Conservation (phyloP, 2,329 filamentous ascomycete species). For the Colletotrichum somersetense region DNA sequence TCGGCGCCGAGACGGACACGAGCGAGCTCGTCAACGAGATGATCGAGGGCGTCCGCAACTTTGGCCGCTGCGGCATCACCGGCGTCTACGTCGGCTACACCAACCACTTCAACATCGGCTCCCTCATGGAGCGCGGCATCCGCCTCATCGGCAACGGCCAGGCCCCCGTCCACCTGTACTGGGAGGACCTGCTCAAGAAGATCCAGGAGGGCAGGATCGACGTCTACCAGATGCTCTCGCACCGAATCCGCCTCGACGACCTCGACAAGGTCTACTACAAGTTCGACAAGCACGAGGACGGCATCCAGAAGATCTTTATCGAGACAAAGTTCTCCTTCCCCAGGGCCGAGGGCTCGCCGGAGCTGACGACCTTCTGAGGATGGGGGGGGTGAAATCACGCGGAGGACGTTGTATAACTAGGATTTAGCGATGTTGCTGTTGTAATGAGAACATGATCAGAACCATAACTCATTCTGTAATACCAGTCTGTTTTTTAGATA, state of each 20-base stretch:
- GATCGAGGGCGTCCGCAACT: conserved; percentile 79
- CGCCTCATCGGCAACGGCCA: conserved; percentile 78
- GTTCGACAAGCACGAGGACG: conserved; percentile 73
- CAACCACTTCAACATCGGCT: conserved; percentile 86
- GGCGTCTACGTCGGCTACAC: conserved; percentile 77
- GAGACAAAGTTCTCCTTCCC: conserved; percentile 70
- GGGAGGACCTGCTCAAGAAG: conserved; percentile 78
- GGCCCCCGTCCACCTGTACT: conserved; percentile 85
- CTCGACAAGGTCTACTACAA: conserved; percentile 74
- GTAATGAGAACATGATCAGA: conserved; percentile 4
- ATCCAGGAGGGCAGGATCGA: conserved; percentile 79
- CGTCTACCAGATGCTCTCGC: conserved; percentile 83
- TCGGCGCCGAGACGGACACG: conserved; percentile 86
- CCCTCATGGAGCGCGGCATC: conserved; percentile 88
- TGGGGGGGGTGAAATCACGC: background rate
- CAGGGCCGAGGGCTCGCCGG: conserved; percentile 56
- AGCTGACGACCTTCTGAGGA: conserved; percentile 56
- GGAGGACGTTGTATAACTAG: background rate
- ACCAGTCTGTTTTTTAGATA: too few relatives aligned
- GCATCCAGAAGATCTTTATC: conserved; percentile 85
- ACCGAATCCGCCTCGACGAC: conserved; percentile 81
- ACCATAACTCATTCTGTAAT: too few relatives aligned
- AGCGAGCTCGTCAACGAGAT: conserved; percentile 85
- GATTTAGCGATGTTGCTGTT: background rate
- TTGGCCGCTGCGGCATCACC: conserved; percentile 81